A percentile compares a stretch with the other conserved stretches of the same genome.
Evolutionary conservation across 1,284 basidiomycete genomes (phyloP).

Genomic region (Heterobasidion annosum): DNA sequence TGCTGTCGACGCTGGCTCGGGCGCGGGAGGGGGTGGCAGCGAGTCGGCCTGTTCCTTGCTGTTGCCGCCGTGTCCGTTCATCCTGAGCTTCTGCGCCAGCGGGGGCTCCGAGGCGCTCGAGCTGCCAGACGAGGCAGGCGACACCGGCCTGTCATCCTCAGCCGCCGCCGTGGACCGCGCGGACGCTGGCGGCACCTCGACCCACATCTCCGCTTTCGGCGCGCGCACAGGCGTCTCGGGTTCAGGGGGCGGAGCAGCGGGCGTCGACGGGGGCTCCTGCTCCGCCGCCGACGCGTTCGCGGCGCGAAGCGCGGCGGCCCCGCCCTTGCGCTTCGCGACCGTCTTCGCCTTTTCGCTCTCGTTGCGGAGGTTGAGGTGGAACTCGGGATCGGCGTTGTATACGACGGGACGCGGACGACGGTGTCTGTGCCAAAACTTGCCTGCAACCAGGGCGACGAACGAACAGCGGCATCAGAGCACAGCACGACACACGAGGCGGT

Average conservation of each 20-base stretch:
- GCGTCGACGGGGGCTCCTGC: conserved; percentile 23
- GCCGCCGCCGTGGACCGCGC: conserved; percentile 13
- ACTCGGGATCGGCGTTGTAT: conserved; percentile 66
- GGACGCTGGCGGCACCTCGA: conserved; percentile 16
- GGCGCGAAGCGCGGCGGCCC: conserved; percentile 16
- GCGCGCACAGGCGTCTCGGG: conserved; percentile 40
- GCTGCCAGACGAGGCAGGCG: conserved; percentile 51
- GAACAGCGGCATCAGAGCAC: background rate
- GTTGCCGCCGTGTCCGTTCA: conserved; percentile 31
- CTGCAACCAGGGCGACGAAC: conserved; percentile 24
- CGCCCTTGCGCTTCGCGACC: conserved; percentile 43
- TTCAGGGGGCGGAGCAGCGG: conserved; percentile 33
- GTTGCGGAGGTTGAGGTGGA: conserved; percentile 49
- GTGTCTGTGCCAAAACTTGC: conserved; percentile 82
- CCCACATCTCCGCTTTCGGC: conserved; percentile 32
- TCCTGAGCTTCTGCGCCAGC: conserved; percentile 46
- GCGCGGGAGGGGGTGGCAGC: conserved; percentile 8
- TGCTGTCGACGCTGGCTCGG: conserved; percentile 7
- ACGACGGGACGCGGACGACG: conserved; percentile 68
- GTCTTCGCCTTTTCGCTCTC: conserved; percentile 42
- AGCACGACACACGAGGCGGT: conserved; percentile 2
- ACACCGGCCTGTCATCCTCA: conserved; percentile 45
- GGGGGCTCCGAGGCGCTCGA: conserved; percentile 66
- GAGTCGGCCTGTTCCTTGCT: conserved; percentile 14
- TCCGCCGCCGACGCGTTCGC: conserved; percentile 13